phyloP scores from a whole-genome alignment of 768 basidiomycete species.

The Serpula lacrymans region DNA sequence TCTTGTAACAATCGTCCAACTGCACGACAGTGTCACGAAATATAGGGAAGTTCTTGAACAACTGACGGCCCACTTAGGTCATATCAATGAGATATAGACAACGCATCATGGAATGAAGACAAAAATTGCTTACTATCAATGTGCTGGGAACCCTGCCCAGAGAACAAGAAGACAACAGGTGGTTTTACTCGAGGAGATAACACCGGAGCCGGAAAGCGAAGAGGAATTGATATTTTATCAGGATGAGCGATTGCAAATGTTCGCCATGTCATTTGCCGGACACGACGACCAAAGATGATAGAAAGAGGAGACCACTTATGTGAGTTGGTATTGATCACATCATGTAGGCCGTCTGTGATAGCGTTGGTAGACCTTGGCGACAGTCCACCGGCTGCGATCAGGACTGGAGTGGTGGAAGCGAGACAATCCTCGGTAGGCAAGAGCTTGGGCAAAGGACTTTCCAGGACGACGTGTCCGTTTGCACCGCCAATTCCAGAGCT shows the following conservation, averaged over 20 bases:
- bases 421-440: conserved; percentile 5
- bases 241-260: conserved; percentile 19
- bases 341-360: conserved; percentile 1
- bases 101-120: conserved; percentile 23
- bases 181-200: conserved; percentile 23
- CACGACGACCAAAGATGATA: conserved; percentile 21
- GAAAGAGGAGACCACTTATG: not conserved
- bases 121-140: conserved; percentile 36
- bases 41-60: conserved; percentile 29
- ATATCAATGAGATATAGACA: conserved; percentile 10
- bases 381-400: conserved; percentile 30
- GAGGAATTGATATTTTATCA: conserved; percentile 27
- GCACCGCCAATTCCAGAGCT: conserved; percentile 35
- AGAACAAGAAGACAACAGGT: conserved; percentile 36
- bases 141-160: conserved; percentile 40
- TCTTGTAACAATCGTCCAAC: conserved; percentile 33
- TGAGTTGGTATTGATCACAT: not conserved
- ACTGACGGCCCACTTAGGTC: conserved; percentile 33
- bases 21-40: conserved; percentile 37
- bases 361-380: conserved; percentile 27
- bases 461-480: conserved; percentile 39
- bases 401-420: conserved; percentile 12
- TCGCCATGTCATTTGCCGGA: conserved; percentile 31
- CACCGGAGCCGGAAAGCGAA: conserved; percentile 23
- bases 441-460: conserved; percentile 21